These are phyloP conservation scores for Eimeria zaria DNA, from an alignment of 169 alveolate species.

Conservation along the genomic window DNA sequence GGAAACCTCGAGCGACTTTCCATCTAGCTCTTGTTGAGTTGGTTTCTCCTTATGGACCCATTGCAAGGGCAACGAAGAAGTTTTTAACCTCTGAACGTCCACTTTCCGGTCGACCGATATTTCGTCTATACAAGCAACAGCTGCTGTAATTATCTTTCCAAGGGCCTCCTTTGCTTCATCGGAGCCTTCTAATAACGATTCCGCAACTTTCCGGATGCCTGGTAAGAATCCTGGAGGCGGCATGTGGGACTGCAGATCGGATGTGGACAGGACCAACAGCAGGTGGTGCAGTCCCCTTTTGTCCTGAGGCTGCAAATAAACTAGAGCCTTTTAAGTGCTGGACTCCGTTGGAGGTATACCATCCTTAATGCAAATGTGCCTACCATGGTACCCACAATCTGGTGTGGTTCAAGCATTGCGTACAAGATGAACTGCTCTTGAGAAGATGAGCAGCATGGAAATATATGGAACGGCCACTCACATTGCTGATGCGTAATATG, in stretches of 20 bases:
- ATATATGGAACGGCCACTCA: not conserved
- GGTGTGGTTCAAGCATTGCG: not conserved
- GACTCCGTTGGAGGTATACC: not conserved
- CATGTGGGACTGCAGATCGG: conserved; percentile 12
- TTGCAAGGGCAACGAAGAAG: not conserved
- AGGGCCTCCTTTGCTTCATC: conserved; percentile 48
- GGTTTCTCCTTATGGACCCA: not conserved
- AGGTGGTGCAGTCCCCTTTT: not conserved
- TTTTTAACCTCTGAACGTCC: not conserved
- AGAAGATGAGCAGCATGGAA: not conserved
- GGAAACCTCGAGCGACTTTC: not conserved
- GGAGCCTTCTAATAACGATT: conserved; percentile 14
- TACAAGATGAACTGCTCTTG: not conserved
- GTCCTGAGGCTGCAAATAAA: not conserved
- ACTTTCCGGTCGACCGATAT: conserved; percentile 63
- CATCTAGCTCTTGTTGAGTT: not conserved
- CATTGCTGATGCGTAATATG: conserved; percentile 40
- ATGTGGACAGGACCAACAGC: not conserved
- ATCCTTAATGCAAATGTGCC: not conserved
- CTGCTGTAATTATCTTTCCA: conserved; percentile 19
- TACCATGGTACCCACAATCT: not conserved
- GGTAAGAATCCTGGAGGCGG: conserved; percentile 14
- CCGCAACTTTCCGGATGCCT: conserved; percentile 1
- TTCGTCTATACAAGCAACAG: conserved; percentile 45
- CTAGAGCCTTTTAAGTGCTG: not conserved